Evolutionary conservation across 805 yeast genomes (phyloP), one percentile per base, ranked within the genome.

Genomic region (Metschnikowia lunata): DNA sequence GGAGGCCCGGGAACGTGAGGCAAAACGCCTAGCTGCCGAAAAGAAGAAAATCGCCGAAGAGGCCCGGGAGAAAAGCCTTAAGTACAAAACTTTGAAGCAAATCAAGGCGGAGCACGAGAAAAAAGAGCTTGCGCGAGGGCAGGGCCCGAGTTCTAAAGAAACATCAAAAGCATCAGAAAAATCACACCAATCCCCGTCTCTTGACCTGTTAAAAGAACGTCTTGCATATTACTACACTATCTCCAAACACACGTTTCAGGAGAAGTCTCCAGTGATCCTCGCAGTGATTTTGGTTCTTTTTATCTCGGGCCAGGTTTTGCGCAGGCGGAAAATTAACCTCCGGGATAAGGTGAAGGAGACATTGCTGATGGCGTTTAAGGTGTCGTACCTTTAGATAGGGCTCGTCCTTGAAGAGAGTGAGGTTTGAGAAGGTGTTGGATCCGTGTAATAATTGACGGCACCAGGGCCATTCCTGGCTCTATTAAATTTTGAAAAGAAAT

Each of bases 301-400:
- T 6, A 42, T 61, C 7, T 39, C 58, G 6, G 31, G 58, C n/a
- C 46, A 52, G 28, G 45, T 63, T 18, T 31, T 64, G 14, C 60
- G 59, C 26, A 41, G 49, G 28, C 58, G 52, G 30, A 61, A 55
- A 40, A 48, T 64, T 9, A 63, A 64, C 43, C 33, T 69, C 7
- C 56, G 52, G 36, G 64, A 64, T 51, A 58, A 48, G 42, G 33
- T 70, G 18, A 54, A 50, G 45, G 72, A 70, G 43, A 69, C 74
- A 1, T 48, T 71, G 34, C 52, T 54, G 46, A 71, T 71, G 75
- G 75, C 75, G n/a, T 67, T 71, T 51, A 66, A 69, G 52, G 62
- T 71, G 40, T 66, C 67, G 36, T 71, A 70, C 43, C 52, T 71
- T 37, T 69, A 6, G 34, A 8, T 11, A 36, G 34, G n/a, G 4